phyloP scores from a whole-genome alignment of 1,139 yeast species.

The Geotrichum citri-aurantii region DNA sequence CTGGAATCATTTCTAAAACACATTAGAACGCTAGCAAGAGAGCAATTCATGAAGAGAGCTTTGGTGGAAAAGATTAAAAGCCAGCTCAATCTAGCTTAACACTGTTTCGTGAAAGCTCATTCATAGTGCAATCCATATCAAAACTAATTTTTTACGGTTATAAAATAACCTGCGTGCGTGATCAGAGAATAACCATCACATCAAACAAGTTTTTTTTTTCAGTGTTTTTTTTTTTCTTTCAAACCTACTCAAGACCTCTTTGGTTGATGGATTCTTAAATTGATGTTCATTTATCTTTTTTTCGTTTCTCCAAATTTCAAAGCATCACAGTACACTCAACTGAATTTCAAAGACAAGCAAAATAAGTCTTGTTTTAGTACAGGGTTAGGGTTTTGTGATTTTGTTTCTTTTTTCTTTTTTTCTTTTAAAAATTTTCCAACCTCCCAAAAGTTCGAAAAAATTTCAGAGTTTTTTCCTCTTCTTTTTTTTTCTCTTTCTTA shows the following conservation, averaged over 20 bases:
- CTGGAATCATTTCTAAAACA: slow-evolving; percentile 47
- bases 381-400: background rate
- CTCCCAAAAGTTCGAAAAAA: background rate
- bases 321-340: too few species aligned
- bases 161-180: too few species aligned
- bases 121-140: background rate
- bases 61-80: slow-evolving; percentile 28
- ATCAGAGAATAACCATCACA: too few species aligned
- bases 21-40: slow-evolving; percentile 64
- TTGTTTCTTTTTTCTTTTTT: background rate
- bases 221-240: too few species aligned
- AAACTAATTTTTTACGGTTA: too few species aligned
- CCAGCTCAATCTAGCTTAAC: slow-evolving; percentile 13
- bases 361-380: background rate
- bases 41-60: slow-evolving; percentile 50
- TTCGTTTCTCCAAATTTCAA: too few species aligned
- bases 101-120: background rate
- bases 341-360: too few species aligned
- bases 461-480: slow-evolving; percentile 6
- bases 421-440: slow-evolving; percentile 1
- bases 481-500: background rate
- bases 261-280: too few species aligned
- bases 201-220: too few species aligned
- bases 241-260: too few species aligned
- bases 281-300: too few species aligned